Percentiles rank a stretch among this genome's conserved stretches.
Conservation (phyloP, 352 stramenopile genomes). For the Phytophthora constricta region DNA sequence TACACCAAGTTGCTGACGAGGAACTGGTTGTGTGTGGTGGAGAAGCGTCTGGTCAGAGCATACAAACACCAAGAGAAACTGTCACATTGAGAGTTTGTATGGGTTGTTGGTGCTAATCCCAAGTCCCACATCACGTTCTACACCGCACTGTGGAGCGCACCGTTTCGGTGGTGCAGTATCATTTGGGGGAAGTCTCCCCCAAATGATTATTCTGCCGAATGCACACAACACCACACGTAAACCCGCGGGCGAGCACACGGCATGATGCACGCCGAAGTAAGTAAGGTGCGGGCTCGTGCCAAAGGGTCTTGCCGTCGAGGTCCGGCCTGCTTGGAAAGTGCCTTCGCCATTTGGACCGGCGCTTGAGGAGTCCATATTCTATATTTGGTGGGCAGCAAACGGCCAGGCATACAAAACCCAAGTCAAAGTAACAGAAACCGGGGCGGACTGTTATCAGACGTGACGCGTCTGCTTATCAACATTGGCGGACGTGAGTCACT, state of each 20-base stretch:
- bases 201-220: too few relatives aligned
- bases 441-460: conserved; percentile 4
- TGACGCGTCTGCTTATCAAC: background rate
- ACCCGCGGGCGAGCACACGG: too few relatives aligned
- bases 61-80: too few relatives aligned
- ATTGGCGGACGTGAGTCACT: too few relatives aligned
- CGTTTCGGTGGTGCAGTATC: conserved; percentile 8
- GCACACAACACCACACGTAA: too few relatives aligned
- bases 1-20: conserved; percentile 13
- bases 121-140: background rate
- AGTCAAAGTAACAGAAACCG: background rate
- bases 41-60: conserved; percentile 12
- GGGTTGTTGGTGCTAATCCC: too few relatives aligned
- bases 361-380: background rate
- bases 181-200: background rate
- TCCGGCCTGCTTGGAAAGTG: too few relatives aligned
- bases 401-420: conserved; percentile 13
- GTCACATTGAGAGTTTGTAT: conserved; percentile 2
- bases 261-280: too few relatives aligned
- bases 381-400: too few relatives aligned
- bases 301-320: too few relatives aligned
- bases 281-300: too few relatives aligned
- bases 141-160: background rate
- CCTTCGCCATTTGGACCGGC: too few relatives aligned
- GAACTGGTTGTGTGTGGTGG: conserved; percentile 26